Evolutionary conservation across 2,329 filamentous ascomycete species (phyloP).

Genomic region (Beauveria pseudobassiana): DNA sequence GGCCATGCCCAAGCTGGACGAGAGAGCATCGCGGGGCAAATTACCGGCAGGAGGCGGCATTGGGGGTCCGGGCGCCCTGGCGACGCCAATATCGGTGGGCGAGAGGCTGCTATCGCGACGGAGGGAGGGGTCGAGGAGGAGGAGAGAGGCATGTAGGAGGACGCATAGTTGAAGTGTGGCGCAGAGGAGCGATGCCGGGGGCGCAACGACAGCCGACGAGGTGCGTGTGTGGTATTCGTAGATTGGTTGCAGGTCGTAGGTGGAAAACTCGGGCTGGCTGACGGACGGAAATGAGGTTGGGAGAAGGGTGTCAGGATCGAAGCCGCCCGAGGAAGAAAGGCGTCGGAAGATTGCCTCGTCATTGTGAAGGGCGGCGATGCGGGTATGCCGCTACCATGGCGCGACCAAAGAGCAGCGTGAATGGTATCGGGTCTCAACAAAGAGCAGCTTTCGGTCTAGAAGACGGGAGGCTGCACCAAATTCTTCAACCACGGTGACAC

Average conservation of each 20-base stretch:
- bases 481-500: neutral
- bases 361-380: conserved; percentile 19
- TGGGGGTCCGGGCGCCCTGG: conserved; percentile 7
- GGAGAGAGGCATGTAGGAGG: conserved; percentile 19
- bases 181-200: conserved; percentile 17
- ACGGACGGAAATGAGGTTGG: conserved; percentile 18
- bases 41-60: conserved; percentile 1
- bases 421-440: neutral
- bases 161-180: conserved; percentile 13
- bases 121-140: conserved; percentile 13
- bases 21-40: conserved; percentile 6
- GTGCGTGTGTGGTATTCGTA: conserved; percentile 30
- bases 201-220: conserved; percentile 16
- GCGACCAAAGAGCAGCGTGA: neutral
- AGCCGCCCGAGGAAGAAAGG: conserved; percentile 32
- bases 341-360: conserved; percentile 34
- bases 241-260: conserved; percentile 27
- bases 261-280: conserved; percentile 27
- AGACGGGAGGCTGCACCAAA: neutral
- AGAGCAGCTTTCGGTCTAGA: neutral
- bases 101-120: conserved; percentile 14
- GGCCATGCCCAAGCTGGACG: conserved; percentile 12
- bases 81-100: conserved; percentile 8
- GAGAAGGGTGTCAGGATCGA: conserved; percentile 26
- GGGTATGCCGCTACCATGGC: conserved; percentile 7